Evolutionary conservation across 805 yeast genomes (phyloP).

Genomic region (Metschnikowia henanensis): DNA sequence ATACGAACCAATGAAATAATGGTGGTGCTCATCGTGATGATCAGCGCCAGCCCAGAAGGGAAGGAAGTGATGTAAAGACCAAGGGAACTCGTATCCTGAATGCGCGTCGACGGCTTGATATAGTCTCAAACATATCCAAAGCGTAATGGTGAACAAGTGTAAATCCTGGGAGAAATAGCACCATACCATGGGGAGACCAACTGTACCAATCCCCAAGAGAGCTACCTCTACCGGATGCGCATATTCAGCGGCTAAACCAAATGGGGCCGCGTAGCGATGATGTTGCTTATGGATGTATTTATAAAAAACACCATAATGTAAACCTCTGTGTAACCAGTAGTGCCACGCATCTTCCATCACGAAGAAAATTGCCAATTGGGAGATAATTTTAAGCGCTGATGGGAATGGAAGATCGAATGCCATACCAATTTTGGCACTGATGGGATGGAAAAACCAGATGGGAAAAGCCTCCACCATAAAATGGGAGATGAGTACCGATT

Average conservation of each 20-base stretch:
- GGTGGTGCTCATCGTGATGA: constrained; percentile 97
- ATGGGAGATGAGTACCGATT: constrained; percentile 82
- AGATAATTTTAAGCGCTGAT: constrained; percentile 49
- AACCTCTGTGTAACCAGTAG: constrained; percentile 89
- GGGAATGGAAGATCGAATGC: constrained; percentile 87
- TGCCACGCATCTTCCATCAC: constrained; percentile 95
- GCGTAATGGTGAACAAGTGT: constrained; percentile 85
- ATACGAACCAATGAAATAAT: constrained; percentile 92
- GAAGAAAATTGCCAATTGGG: constrained; percentile 77
- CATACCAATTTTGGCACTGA: constrained; percentile 81
- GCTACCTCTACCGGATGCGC: constrained; percentile 96
- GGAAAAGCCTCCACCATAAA: constrained; percentile 93
- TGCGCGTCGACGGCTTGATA: constrained; percentile 98
- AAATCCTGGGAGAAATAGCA: constrained; percentile 68
- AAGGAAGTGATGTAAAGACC: constrained; percentile 88
- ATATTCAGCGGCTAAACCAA: constrained; percentile 95
- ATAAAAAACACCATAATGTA: constrained; percentile 88
- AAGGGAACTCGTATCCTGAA: constrained; percentile 97
- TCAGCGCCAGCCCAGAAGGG: constrained; percentile 99
- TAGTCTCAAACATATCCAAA: constrained; percentile 86
- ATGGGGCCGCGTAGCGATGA: constrained; percentile 97
- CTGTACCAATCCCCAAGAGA: constrained; percentile 92
- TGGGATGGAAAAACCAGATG: constrained; percentile 95
- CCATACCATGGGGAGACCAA: constrained; percentile 82
- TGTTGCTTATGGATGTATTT: constrained; percentile 96